A percentile compares a stretch with the other conserved stretches of the same genome.
phyloP scores from a whole-genome alignment of 2,329 filamentous ascomycete species.

The Golovinomyces cichoracearum region DNA sequence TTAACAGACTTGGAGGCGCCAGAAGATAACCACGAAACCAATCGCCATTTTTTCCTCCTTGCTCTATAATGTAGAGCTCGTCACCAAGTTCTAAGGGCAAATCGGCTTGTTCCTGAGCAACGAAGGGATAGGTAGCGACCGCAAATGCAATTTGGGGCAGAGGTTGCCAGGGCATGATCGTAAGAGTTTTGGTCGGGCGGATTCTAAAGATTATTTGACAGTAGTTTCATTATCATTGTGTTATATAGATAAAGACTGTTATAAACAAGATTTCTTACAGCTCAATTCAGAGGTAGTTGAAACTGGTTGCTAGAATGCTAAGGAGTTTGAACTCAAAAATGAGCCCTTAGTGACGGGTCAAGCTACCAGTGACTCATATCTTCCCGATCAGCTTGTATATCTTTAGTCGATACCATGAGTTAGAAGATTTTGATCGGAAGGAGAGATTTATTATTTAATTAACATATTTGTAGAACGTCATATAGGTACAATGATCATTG shows the following conservation, averaged over 20 bases:
- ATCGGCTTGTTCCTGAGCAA: conserved; percentile 63
- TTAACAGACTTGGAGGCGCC: conserved; percentile 73
- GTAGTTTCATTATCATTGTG: not conserved
- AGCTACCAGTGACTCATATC: too few species aligned
- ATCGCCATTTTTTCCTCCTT: conserved; percentile 57
- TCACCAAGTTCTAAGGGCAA: conserved; percentile 92
- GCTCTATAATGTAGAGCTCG: conserved; percentile 95
- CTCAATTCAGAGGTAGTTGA: too few species aligned
- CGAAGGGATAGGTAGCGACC: conserved; percentile 83
- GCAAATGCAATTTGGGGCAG: conserved; percentile 94
- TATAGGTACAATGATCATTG: too few species aligned
- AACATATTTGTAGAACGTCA: too few species aligned
- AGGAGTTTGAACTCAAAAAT: too few species aligned
- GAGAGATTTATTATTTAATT: too few species aligned
- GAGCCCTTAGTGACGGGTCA: too few species aligned
- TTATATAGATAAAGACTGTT: not conserved
- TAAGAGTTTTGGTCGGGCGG: not conserved
- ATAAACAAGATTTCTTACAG: too few species aligned
- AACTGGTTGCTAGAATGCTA: too few species aligned
- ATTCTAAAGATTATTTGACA: not conserved
- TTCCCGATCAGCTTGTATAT: too few species aligned
- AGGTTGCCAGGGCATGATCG: conserved; percentile 75
- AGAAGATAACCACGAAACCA: conserved; percentile 94
- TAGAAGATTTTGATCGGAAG: too few species aligned
- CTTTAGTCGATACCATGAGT: too few species aligned